Percentiles rank a stretch among this genome's conserved stretches.
These are phyloP conservation scores for Achlya hypogyna DNA, from an alignment of 352 stramenopile genomes.

Conservation along the genomic window DNA sequence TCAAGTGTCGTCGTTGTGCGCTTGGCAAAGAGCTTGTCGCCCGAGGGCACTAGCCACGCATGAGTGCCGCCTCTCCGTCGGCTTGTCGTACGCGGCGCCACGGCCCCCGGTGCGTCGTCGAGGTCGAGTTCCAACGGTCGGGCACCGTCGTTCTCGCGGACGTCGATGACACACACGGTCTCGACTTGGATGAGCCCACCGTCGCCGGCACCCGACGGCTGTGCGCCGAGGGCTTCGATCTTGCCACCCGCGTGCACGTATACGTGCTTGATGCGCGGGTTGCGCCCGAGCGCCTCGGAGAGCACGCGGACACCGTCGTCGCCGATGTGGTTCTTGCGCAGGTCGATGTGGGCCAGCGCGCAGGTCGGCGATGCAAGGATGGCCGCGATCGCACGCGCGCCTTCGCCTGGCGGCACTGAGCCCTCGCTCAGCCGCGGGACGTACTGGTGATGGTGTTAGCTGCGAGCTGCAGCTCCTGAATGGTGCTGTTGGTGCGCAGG, in stretches of 20 bases:
- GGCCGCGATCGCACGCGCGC: slow-evolving; percentile 87
- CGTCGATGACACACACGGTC: slow-evolving; percentile 92
- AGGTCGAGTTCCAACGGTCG: background rate
- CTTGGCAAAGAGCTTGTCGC: slow-evolving; percentile 15
- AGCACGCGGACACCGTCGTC: slow-evolving; percentile 89
- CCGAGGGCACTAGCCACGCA: background rate
- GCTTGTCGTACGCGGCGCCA: background rate
- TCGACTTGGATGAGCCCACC: slow-evolving; percentile 81
- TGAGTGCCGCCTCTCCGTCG: too few relatives aligned
- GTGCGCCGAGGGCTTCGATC: slow-evolving; percentile 87
- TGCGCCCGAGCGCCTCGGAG: slow-evolving; percentile 90
- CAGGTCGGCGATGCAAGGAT: slow-evolving; percentile 76
- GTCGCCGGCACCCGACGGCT: slow-evolving; percentile 33
- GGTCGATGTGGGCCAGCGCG: slow-evolving; percentile 78
- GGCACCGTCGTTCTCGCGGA: slow-evolving; percentile 69
- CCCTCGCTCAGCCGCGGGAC: background rate
- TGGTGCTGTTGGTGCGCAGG: slow-evolving; percentile 79
- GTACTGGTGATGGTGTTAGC: slow-evolving; percentile 82
- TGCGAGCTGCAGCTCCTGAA: slow-evolving; percentile 90
- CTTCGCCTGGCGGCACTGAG: slow-evolving; percentile 49
- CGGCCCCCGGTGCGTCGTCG: background rate
- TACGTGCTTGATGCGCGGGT: slow-evolving; percentile 89
- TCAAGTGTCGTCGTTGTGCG: slow-evolving; percentile 20
- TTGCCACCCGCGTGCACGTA: slow-evolving; percentile 94
- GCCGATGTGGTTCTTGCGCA: slow-evolving; percentile 87